Base-by-base conservation (phyloP, 2,329 filamentous ascomycete genomes). In the Neonectria ditissima region DNA sequence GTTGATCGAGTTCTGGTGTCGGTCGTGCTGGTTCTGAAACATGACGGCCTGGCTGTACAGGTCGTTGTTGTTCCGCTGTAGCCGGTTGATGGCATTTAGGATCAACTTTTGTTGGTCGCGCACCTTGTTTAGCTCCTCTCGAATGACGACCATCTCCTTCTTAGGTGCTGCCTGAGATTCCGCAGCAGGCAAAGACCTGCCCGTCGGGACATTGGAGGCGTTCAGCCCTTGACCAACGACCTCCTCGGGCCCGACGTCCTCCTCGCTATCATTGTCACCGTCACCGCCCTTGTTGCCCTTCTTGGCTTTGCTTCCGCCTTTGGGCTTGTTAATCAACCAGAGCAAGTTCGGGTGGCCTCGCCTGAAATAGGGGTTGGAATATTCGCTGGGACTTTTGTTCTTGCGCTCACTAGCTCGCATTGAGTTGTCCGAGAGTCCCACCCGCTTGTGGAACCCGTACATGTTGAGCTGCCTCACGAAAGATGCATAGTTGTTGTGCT, bases 1-100 rank as follows among this genome's bases (percentile, higher is more conserved):
- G 75, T 97, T 98, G 79, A 99, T 98, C 0, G 95, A 97, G 76
- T 95, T 97, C 76, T 99, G 96, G 74, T 99, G 96, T n/a, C 96
- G 90, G 71, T 95, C 94, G 75, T 98, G 95, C 75, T 97, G 89
- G 63, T 89, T 92, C 78, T 98, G 94, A 76, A 97, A 97, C 62
- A 92, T 90, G 47, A 92, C 86, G 0, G 95, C 94, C 78, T 97
- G 94, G 59, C 92, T 91, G 73, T 94, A 97, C 30, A 97, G 86
- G 65, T 95, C 90, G 65, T 93, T 90, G 75, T 98, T 96, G 73
- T 97, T 94, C 63, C 91, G 88, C 59, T 93, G 91, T 62, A 98
- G 82, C 59, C 92, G 89, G 56, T 85, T 87, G 69, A 99, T 94
- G 66, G 95, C 92, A 43, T 86, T 89, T 16, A 92, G 93, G 41